A percentile compares a stretch with the other conserved stretches of the same genome.
These are phyloP conservation scores for Saxispiralis lemnorum DNA, from an alignment of 495 filamentous ascomycete species.

Conservation along the genomic window DNA sequence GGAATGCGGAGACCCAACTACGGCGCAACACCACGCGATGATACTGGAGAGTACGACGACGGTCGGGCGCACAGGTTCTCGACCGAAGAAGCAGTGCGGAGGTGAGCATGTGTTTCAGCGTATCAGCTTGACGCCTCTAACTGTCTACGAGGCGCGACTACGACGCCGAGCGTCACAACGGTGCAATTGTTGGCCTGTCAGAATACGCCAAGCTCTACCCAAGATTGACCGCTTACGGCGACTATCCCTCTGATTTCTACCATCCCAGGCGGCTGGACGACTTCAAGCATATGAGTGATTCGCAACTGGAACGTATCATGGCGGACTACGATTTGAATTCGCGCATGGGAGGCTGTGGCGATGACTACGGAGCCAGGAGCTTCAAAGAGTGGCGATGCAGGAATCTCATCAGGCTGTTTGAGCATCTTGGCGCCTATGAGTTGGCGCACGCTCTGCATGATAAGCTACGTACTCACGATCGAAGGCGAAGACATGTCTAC, in stretches of 20 bases:
- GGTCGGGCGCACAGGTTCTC: too few relatives aligned
- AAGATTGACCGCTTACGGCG: conserved; percentile 21
- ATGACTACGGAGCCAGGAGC: not conserved
- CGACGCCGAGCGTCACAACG: conserved; percentile 21
- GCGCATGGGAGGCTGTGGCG: not conserved
- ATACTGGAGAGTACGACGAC: too few relatives aligned
- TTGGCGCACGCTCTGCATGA: conserved; percentile 9
- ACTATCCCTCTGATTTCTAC: conserved; percentile 21
- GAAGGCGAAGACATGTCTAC: too few relatives aligned
- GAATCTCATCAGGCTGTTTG: conserved; percentile 10
- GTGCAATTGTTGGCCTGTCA: conserved; percentile 10
- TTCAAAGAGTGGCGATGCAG: not conserved
- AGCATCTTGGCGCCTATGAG: conserved; percentile 12
- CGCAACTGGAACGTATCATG: conserved; percentile 21
- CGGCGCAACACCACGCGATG: too few relatives aligned
- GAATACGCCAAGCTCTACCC: conserved; percentile 22
- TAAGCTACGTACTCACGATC: too few relatives aligned
- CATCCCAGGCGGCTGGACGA: conserved; percentile 19
- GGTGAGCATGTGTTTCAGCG: too few relatives aligned
- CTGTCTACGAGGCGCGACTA: conserved; percentile 19
- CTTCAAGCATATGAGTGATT: conserved; percentile 1
- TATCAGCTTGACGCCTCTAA: too few relatives aligned
- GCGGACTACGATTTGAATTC: conserved; percentile 15
- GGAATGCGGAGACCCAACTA: too few relatives aligned
- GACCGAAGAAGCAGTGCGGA: too few relatives aligned